These are phyloP conservation scores for Penicillium fuscoglaucum DNA, from an alignment of 2,329 filamentous ascomycete species.

Conservation along the genomic window DNA sequence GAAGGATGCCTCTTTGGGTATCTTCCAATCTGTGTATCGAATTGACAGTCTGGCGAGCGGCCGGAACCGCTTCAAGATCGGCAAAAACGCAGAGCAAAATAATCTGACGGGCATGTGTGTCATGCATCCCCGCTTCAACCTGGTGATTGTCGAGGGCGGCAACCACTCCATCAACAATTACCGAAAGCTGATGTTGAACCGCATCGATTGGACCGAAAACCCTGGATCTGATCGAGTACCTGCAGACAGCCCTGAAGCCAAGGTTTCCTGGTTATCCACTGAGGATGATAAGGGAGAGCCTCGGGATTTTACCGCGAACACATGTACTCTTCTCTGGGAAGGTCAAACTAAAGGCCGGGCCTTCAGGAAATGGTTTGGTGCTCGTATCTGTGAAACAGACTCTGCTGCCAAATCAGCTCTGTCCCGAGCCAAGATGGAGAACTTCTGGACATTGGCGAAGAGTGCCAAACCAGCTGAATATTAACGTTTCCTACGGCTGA, in stretches of 20 bases:
- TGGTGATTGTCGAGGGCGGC: constrained; percentile 91
- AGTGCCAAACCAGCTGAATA: constrained; percentile 49
- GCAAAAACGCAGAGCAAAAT: constrained; percentile 86
- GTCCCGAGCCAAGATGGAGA: constrained; percentile 83
- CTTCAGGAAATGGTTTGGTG: constrained; percentile 83
- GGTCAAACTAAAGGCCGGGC: constrained; percentile 77
- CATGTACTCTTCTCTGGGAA: constrained; percentile 83
- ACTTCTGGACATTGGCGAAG: constrained; percentile 90
- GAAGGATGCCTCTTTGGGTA: constrained; percentile 81
- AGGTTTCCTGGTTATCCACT: constrained; percentile 72
- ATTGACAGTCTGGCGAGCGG: constrained; percentile 88
- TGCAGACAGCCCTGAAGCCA: constrained; percentile 61
- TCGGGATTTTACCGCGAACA: constrained; percentile 79
- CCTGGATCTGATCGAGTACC: constrained; percentile 61
- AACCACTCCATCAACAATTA: constrained; percentile 78
- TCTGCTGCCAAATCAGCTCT: constrained; percentile 80
- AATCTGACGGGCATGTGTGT: constrained; percentile 86
- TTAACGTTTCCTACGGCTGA: constrained; percentile 9
- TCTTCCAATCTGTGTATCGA: constrained; percentile 84
- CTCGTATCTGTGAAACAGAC: constrained; percentile 88
- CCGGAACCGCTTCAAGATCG: constrained; percentile 89
- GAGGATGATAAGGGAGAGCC: constrained; percentile 75
- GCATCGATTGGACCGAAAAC: constrained; percentile 94
- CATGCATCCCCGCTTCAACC: constrained; percentile 82
- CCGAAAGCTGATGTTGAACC: constrained; percentile 89